Conservation (phyloP, 2,329 filamentous ascomycete genomes). For the Neofusicoccum sp. region DNA sequence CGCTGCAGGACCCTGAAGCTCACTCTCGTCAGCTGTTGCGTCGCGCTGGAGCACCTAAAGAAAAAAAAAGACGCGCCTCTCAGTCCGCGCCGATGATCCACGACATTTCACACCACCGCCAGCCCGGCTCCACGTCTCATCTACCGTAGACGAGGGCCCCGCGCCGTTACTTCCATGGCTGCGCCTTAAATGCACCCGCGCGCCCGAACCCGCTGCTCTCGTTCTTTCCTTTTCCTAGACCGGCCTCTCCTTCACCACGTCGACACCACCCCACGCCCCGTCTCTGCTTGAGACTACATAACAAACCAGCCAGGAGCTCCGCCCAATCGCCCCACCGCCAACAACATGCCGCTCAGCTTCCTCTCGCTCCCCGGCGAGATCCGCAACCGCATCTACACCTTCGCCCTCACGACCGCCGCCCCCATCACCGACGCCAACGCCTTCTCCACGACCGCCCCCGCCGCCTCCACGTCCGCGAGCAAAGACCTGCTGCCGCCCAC, state of each 20-base stretch:
- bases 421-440: conserved; percentile 33
- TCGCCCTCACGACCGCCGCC: conserved; percentile 31
- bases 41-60: not conserved
- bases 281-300: not conserved
- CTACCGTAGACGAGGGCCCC: not conserved
- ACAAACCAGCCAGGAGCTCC: not conserved
- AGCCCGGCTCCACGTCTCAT: conserved; percentile 4
- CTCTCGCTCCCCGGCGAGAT: conserved; percentile 38
- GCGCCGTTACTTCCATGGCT: not conserved
- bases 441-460: conserved; percentile 18
- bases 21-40: not conserved
- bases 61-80: conserved; percentile 12
- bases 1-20: conserved; percentile 17
- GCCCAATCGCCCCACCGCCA: not conserved
- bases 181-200: not conserved
- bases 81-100: not conserved
- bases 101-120: conserved; percentile 17
- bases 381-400: conserved; percentile 36
- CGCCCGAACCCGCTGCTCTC: not conserved
- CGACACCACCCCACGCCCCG: not conserved
- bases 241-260: conserved; percentile 1
- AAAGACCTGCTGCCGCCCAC: not conserved
- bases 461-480: not conserved
- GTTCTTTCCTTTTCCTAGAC: not conserved
- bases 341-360: conserved; percentile 24